Conservation (phyloP, 768 basidiomycete genomes). For the Panaeolus papilionaceus region DNA sequence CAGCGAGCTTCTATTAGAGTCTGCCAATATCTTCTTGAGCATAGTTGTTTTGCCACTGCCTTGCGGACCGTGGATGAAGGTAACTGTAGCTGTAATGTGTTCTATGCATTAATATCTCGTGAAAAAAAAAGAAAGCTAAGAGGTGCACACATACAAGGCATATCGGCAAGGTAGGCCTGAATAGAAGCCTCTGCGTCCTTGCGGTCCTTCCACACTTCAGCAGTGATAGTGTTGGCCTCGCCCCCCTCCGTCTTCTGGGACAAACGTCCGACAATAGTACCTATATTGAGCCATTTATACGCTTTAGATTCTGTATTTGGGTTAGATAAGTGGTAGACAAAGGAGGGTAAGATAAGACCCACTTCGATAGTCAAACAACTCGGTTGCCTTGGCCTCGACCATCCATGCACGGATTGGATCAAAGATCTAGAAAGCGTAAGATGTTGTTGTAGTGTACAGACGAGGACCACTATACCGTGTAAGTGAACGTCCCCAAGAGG, state of each 20-base stretch:
- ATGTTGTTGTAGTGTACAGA: slow-evolving; percentile 3
- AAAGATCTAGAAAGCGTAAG: slow-evolving; percentile 65
- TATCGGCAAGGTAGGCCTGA: slow-evolving; percentile 75
- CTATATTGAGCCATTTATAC: slow-evolving; percentile 76
- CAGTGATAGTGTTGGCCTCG: slow-evolving; percentile 27
- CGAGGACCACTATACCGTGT: slow-evolving; percentile 63
- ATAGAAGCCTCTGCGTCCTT: slow-evolving; percentile 75
- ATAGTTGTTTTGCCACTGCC: slow-evolving; percentile 80
- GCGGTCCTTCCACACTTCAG: slow-evolving; percentile 85
- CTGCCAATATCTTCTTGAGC: slow-evolving; percentile 57
- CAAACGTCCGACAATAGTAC: slow-evolving; percentile 57
- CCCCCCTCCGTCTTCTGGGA: slow-evolving; percentile 32
- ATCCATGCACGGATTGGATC: slow-evolving; percentile 89
- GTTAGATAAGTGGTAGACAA: slow-evolving; percentile 14
- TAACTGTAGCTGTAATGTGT: slow-evolving; percentile 61
- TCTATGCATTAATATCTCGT: slow-evolving; percentile 14
- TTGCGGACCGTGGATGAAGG: slow-evolving; percentile 84
- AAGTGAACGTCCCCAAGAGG: slow-evolving; percentile 87
- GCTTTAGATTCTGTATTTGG: slow-evolving; percentile 61
- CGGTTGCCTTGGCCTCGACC: slow-evolving; percentile 80
- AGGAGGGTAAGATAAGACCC: slow-evolving; percentile 23
- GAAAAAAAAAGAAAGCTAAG: slow-evolving; percentile 15
- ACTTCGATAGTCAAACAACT: slow-evolving; percentile 87
- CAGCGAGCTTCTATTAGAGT: slow-evolving; percentile 68
- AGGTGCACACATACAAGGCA: slow-evolving; percentile 59